Conservation (phyloP, 2,329 filamentous ascomycete species). For the Neurospora crassa region DNA sequence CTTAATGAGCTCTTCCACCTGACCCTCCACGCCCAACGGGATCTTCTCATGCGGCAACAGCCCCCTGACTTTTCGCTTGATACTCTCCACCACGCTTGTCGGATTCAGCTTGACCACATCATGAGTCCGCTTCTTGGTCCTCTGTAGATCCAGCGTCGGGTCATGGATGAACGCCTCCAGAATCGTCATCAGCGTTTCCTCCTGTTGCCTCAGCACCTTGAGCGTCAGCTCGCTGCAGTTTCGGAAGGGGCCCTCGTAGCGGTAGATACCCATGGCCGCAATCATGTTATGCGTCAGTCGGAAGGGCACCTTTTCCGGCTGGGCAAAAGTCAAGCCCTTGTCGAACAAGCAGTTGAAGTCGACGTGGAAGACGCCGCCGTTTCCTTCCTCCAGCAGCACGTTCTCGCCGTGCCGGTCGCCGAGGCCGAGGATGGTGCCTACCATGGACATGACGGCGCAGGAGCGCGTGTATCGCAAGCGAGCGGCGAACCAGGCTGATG, state of each 20-base stretch:
- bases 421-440: constrained; percentile 85
- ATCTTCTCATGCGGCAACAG: constrained; percentile 81
- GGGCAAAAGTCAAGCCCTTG: constrained; percentile 90
- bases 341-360: constrained; percentile 99
- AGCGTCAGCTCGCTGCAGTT: constrained; percentile 86
- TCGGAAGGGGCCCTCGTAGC: constrained; percentile 87
- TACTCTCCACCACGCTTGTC: constrained; percentile 76
- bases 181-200: constrained; percentile 95
- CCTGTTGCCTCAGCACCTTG: constrained; percentile 73
- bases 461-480: constrained; percentile 85
- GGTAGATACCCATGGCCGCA: constrained; percentile 90
- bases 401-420: constrained; percentile 97
- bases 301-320: constrained; percentile 91
- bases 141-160: constrained; percentile 84
- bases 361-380: constrained; percentile 90
- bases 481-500: constrained; percentile 83
- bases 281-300: constrained; percentile 98
- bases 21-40: constrained; percentile 86
- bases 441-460: constrained; percentile 98
- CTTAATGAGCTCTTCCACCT: constrained; percentile 90
- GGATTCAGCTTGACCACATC: constrained; percentile 42
- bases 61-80: constrained; percentile 77
- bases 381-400: constrained; percentile 86
- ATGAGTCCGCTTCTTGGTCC: constrained; percentile 53
- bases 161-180: constrained; percentile 96